Base-by-base conservation (phyloP, 225 moss, liverwort and hornwort genomes). In the Pleurozium schreberi region DNA sequence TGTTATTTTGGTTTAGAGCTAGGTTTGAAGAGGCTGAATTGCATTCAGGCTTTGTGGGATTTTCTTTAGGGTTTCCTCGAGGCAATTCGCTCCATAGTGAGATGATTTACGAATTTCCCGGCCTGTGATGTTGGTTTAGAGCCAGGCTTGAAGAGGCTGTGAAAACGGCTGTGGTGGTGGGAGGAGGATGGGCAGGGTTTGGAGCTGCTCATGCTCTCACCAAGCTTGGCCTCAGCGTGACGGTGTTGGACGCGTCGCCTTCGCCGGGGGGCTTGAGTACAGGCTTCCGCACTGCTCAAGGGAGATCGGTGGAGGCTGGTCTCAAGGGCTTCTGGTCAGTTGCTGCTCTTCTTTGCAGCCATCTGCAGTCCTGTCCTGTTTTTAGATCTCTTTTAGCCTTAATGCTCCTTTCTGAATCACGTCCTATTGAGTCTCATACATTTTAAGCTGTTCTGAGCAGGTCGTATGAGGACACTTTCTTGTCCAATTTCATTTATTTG, bases 141-240 rank as follows among this genome's bases (percentile, higher is more conserved):
- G 86, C 62, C 14, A 62, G 69, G 53, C 31, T 53, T 28, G 88
- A 75, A 33, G 91, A 89, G 85, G 80, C 86, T 18, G 83, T 60
- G 68, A 76, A 86, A 64, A 94, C 91, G 34, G 95, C 93, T n/a
- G 93, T 94, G 84, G 95, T 95, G 82, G 92, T 95, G 43, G 95
- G 95, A 49, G 94, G 94, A 34, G 95, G 95, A 75, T 95, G 95
- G 95, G 93, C 95, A 33, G 95, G 95, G 18, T 95, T 95, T 64
- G 95, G 95, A 58, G 95, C 95, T 79, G 95, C 95, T 22, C 91
- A 95, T 87, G 91, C 92, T 38, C 75, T 95, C 36, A 87, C 91
- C 47, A 94, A 95, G 88, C 88, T 93, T 18, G 94, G 95, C 14
- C 71, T 95, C 79, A 83, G 76, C 70, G 93, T 92, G 81, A 95